Conservation (phyloP, 2,329 filamentous ascomycete genomes). For the Alternaria sp. region DNA sequence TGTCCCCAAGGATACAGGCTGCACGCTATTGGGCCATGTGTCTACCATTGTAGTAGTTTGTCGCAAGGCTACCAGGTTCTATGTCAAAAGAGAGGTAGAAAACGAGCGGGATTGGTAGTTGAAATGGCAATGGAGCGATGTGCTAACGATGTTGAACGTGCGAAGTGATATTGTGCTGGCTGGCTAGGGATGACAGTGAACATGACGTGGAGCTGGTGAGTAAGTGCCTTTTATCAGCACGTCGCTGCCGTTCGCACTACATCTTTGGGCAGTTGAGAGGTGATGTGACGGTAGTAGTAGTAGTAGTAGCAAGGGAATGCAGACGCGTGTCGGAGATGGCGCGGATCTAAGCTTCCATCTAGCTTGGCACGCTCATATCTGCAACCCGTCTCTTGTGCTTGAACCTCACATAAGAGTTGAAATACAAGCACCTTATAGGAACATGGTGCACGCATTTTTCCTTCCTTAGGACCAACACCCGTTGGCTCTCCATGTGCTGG, state of each 20-base stretch:
- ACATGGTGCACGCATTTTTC: constrained; percentile 6
- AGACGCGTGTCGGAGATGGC: background rate
- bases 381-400: too few species aligned
- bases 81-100: background rate
- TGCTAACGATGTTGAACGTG: background rate
- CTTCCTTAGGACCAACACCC: constrained; percentile 4
- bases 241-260: background rate
- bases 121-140: background rate
- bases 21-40: background rate
- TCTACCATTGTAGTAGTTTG: background rate
- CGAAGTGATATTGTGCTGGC: background rate
- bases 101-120: background rate
- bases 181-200: background rate
- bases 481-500: background rate
- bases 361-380: background rate
- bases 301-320: too few species aligned
- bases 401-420: too few species aligned
- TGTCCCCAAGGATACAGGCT: background rate
- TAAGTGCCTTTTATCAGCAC: background rate
- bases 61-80: background rate
- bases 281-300: background rate
- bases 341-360: background rate
- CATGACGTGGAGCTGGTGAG: background rate
- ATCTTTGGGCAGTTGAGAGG: background rate
- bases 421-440: constrained; percentile 11